Evolutionary conservation across 2,329 filamentous ascomycete genomes (phyloP).

Genomic region (Penicillium sp.): DNA sequence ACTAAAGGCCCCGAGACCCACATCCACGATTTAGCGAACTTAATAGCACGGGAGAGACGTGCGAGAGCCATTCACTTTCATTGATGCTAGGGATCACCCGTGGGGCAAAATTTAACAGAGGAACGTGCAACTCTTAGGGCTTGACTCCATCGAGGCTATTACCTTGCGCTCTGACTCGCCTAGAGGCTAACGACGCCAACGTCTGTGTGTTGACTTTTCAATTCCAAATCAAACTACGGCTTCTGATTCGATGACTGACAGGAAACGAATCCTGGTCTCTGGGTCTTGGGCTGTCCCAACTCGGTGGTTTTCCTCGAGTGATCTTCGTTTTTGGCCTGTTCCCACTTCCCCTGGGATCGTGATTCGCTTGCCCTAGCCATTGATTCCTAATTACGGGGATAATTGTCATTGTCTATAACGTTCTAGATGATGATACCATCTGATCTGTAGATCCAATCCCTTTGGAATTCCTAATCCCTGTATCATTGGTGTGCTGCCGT

Average conservation of each 20-base stretch:
- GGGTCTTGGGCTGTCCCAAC: constrained; percentile 20
- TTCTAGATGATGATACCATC: neutral
- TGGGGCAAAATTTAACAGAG: neutral
- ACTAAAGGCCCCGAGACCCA: constrained; percentile 14
- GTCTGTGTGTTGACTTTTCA: constrained; percentile 20
- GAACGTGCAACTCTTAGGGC: constrained; percentile 22
- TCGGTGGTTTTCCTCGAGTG: constrained; percentile 20
- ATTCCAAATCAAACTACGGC: constrained; percentile 21
- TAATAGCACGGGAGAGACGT: constrained; percentile 3
- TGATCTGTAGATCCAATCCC: neutral
- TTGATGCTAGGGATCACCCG: neutral
- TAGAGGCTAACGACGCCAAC: constrained; percentile 11
- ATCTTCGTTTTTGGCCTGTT: constrained; percentile 4
- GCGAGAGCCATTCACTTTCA: neutral
- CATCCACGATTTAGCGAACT: constrained; percentile 8
- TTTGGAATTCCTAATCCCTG: neutral
- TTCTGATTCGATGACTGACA: constrained; percentile 26
- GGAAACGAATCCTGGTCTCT: constrained; percentile 24
- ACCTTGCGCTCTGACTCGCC: constrained; percentile 15
- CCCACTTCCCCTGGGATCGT: neutral
- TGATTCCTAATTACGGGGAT: neutral
- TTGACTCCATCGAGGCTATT: constrained; percentile 6
- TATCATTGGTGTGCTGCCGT: neutral
- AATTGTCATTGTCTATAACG: neutral
- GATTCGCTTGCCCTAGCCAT: constrained; percentile 2